Base-by-base conservation (phyloP, 1,139 yeast species). In the Suhomyces chickasaworum region DNA sequence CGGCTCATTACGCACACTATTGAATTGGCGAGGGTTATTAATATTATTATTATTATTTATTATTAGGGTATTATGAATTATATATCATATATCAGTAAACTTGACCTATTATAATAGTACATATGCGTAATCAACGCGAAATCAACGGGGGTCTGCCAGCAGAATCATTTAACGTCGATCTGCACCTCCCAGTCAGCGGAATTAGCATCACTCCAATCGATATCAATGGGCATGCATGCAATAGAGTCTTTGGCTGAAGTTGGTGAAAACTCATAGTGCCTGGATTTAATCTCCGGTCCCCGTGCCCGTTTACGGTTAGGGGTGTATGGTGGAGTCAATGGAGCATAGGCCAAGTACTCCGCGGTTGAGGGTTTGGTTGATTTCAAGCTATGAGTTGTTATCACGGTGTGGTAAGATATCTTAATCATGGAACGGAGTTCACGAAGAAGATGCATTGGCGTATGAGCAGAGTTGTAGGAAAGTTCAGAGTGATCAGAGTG, bases 191-290 rank as follows among this genome's bases (percentile, higher is more conserved):
- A 45, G 30, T 35, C 48, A n/a, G 39, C 42, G 10, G 27, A 6
- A 12, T 22, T 7, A 13, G 37, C 22, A 3, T 18, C 18, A 16
- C 18, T 29, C 44, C 45, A 39, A 21, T 46, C 46, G 15, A 46
- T 39, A 6, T 46, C 49, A 23, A 46, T 46, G 34, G 49, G 39
- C 20, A 46, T 23, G 38, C 45, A 45, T 20, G 31, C 34, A 29
- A 45, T 39, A 31, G 30, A 27, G 37, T 45, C 48, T 10, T 36
- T 30, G 10, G 18, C 38, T 9, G 34, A 3, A 6, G 9, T 12
- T 15, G 23, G 23, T 1, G 39, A 29, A 18, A 12, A 9, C 12
- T 18, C 27, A 6, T 20, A 20, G 37, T 21, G 27, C n/a, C 10
- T 34, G 15, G 31, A 8, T 18, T 23, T 29, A 21, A 23, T 13